Percentiles rank a stretch among this genome's conserved stretches.
phyloP scores from a whole-genome alignment of 345 rosid genomes.

The Erucastrum elatum region DNA sequence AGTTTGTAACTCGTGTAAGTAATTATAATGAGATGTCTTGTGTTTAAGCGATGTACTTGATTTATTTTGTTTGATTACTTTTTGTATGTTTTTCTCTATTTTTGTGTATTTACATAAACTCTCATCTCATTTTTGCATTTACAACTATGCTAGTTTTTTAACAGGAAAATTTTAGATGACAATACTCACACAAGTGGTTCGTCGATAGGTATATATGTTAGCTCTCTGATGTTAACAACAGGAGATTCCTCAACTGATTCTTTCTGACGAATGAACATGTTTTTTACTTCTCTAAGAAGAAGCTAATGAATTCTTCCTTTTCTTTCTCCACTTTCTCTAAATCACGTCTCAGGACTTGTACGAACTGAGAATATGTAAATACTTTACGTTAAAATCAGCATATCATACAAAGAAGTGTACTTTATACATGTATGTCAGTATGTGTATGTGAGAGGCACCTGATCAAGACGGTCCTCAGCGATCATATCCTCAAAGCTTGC shows the following conservation, averaged over 20 bases:
- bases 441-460: conserved; percentile 32
- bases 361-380: conserved; percentile 49
- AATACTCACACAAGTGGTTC: too few species aligned
- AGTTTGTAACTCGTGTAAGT: too few species aligned
- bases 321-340: conserved; percentile 46
- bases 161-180: too few species aligned
- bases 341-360: conserved; percentile 52
- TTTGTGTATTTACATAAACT: too few species aligned
- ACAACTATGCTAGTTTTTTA: too few species aligned
- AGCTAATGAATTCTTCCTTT: conserved; percentile 62
- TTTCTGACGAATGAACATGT: background rate
- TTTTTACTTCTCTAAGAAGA: conserved; percentile 61
- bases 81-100: too few species aligned
- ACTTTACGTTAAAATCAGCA: background rate
- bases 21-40: too few species aligned
- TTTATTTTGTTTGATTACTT: too few species aligned
- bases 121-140: too few species aligned
- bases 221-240: background rate
- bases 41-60: too few species aligned
- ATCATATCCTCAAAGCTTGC: conserved; percentile 77
- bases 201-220: background rate
- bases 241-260: background rate
- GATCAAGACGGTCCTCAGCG: conserved; percentile 71
- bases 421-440: background rate
- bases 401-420: background rate